Evolutionary conservation across 2,329 filamentous ascomycete genomes (phyloP), one percentile per base, ranked within the genome.

Genomic region (Monosporascus sp.): DNA sequence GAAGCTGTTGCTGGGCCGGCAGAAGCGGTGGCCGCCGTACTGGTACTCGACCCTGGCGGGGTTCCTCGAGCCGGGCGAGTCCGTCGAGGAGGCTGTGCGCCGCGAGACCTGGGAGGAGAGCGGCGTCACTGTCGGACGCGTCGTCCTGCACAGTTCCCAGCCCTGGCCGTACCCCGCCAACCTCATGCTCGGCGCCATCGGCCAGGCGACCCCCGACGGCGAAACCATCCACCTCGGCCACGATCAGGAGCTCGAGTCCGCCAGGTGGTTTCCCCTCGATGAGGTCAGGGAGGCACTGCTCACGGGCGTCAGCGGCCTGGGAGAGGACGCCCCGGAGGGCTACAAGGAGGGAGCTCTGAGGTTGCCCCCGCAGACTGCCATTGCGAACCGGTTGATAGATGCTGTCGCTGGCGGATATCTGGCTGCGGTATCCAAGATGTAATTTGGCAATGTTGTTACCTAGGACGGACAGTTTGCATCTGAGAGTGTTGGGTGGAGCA

Each of bases 21-120:
- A 89, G 65, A 89, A 88, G 71, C 82, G 89, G 50, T 99, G 86
- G 80, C 94, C 94, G 1, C 77, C 82, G 1, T 68, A 88, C 68
- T 96, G 88, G 89, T 97, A 93, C 76, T 90, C 84, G 62, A 95
- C 92, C 0, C 83, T 99, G 11, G 89, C 89, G 2, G 90, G 90
- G 0, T 95, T 95, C 71, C 82, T 92, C 53, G 90, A 95, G 71
- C 89, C 89, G 0, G 89, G 86, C 1, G 90, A 95, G 74, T 90
- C 86, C 2, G 83, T 94, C 52, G 90, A 95, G 70, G 89, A 94
- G 70, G 88, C 89, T 0, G 89, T 93, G 5, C 80, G 89, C 2
- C 80, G 90, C 51, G 90, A 95, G 72, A 88, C 92, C 3, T 92
- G 89, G 87, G 90, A 95, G 68, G 90, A 95, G 71, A 84, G 85